These are phyloP conservation scores for Pseudozyma flocculosa DNA, from an alignment of 1,284 basidiomycete species.

Conservation along the genomic window DNA sequence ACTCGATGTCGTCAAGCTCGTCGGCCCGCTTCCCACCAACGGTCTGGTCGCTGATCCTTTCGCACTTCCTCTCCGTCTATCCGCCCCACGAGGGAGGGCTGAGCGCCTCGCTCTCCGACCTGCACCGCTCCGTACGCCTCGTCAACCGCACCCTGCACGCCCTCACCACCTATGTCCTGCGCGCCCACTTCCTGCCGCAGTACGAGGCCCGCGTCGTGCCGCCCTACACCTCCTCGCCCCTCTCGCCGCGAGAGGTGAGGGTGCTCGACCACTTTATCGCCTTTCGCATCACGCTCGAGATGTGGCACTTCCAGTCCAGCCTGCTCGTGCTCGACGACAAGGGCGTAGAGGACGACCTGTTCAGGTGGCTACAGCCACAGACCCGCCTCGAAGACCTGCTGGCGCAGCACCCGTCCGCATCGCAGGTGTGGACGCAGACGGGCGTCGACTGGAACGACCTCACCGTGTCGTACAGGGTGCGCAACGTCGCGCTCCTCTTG, in stretches of 20 bases:
- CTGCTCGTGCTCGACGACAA: slow-evolving; percentile 31
- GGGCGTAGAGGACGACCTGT: slow-evolving; percentile 25
- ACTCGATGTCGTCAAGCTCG: too few species aligned
- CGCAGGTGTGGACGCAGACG: too few species aligned
- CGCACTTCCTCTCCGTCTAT: too few species aligned
- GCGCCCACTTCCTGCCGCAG: slow-evolving; percentile 14
- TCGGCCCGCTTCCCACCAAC: too few species aligned
- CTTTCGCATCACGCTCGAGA: slow-evolving; percentile 18
- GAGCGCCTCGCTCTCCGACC: background rate
- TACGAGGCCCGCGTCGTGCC: slow-evolving; percentile 16
- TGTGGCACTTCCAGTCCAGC: slow-evolving; percentile 9
- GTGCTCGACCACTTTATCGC: slow-evolving; percentile 34
- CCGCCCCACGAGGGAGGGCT: too few species aligned
- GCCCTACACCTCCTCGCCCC: slow-evolving; percentile 21
- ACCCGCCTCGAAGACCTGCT: slow-evolving; percentile 20
- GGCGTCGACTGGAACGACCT: background rate
- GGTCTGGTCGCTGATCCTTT: too few species aligned
- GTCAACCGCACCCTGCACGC: background rate
- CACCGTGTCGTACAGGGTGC: background rate
- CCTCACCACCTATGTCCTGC: slow-evolving; percentile 12
- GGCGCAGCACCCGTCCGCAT: background rate
- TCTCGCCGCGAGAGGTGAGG: slow-evolving; percentile 19
- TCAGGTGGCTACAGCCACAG: slow-evolving; percentile 33
- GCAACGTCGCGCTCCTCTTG: background rate
- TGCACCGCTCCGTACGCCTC: background rate